Evolutionary conservation across 306 rosid genomes (phyloP), one percentile per base, ranked within the genome.

Genomic region (Fragaria vesca): DNA sequence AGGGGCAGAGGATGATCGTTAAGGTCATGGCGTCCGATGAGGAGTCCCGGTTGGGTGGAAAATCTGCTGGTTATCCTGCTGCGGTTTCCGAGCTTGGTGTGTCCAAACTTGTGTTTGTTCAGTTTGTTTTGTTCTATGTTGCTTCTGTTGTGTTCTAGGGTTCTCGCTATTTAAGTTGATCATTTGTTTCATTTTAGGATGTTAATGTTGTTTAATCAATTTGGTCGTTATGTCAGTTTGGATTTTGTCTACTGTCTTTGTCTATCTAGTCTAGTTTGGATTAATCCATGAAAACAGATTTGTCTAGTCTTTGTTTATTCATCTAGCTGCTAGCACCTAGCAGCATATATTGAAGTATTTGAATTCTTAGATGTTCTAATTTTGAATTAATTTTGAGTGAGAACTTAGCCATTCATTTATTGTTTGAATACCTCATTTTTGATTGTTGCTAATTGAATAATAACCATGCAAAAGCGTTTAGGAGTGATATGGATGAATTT

Each of bases 1-100:
- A 62, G 79, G 97, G 97, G 4, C 97, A 94, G 85, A 87, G 75
- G 81, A 83, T 94, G 91, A 88, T 86, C 68, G 80, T 94, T 0
- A 94, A 87, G 76, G 98, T 92, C 4, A 82, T 89, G 84, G 12
- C 72, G 3, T 55, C 55, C 0, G 93, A 81, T 1, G 84, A 81
- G 1, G 82, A 79, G 0, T 21, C 87, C 63, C 62, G 81, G n/a
- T 66, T 80, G 6, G 36, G 32, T 6, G 55, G 73, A 30, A 73
- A 78, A 13, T 87, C 93, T 13, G 71, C 86, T 38, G 84, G 77
- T 45, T 76, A 76, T 17, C 66, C 43, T 26, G 76, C 61, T n/a
- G 80, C 52, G 9, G 47, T 61, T 76, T 72, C 69, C 12, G 38
- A 69, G 12, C 9, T 74, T 52, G 77, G 72, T 69, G 77, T 80